These are phyloP conservation scores for Candida andamanensis DNA, from an alignment of 805 yeast genomes.

Conservation along the genomic window DNA sequence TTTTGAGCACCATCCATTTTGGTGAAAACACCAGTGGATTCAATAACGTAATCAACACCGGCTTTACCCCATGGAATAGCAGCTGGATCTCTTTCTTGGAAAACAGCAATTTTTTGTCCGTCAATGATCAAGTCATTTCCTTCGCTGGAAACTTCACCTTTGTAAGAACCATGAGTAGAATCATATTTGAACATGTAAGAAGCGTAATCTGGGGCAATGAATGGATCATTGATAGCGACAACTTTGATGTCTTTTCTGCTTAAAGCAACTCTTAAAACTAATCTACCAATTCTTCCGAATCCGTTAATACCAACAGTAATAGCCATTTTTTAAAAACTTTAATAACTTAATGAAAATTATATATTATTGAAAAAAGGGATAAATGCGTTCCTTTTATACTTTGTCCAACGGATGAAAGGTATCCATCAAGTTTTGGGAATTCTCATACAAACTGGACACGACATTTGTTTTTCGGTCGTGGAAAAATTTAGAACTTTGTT, in stretches of 20 bases:
- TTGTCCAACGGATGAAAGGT: conserved; percentile 15
- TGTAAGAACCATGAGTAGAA: conserved; percentile 84
- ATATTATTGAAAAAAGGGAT: conserved; percentile 2
- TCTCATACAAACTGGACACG: neutral
- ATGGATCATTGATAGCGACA: conserved; percentile 88
- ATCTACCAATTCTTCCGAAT: conserved; percentile 92
- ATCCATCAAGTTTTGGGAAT: conserved; percentile 8
- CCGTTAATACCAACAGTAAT: conserved; percentile 87
- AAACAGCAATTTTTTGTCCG: conserved; percentile 61
- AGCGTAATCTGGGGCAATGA: conserved; percentile 85
- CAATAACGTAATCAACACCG: conserved; percentile 83
- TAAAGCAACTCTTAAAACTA: conserved; percentile 79
- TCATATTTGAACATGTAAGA: conserved; percentile 95
- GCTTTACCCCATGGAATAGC: conserved; percentile 81
- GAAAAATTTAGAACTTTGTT: no score
- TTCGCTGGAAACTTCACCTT: conserved; percentile 63
- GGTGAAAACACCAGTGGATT: conserved; percentile 95
- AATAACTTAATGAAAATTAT: conserved; percentile 1
- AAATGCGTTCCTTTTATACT: conserved; percentile 7
- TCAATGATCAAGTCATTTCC: conserved; percentile 61
- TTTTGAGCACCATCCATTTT: conserved; percentile 71
- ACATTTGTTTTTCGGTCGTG: no score
- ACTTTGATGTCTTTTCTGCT: conserved; percentile 70
- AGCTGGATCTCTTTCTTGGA: conserved; percentile 82
- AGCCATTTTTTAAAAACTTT: conserved; percentile 34